Conservation (phyloP, 176 grass and related monocot genomes). For the Juncus effusus region DNA sequence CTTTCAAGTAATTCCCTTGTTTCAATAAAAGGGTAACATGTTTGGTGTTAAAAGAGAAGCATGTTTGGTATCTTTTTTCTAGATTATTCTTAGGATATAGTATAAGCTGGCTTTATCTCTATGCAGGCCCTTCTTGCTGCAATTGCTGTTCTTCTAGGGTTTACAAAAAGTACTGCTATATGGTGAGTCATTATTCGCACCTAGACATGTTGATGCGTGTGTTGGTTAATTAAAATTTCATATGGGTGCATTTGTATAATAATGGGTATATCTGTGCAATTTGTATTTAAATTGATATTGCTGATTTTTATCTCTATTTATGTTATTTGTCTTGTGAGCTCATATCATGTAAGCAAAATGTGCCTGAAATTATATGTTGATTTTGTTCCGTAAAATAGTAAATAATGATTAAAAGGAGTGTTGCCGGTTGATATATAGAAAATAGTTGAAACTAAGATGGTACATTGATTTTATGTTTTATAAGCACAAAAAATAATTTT, state of each 20-base stretch:
- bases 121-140: slow-evolving; percentile 64
- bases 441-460: too few relatives aligned
- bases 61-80: too few relatives aligned
- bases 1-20: too few relatives aligned
- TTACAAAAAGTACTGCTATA: slow-evolving; percentile 38
- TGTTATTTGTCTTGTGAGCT: not conserved
- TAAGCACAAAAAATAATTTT: too few relatives aligned
- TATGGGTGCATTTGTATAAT: slow-evolving; percentile 8
- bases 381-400: too few relatives aligned
- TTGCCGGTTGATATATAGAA: too few relatives aligned
- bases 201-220: not conserved
- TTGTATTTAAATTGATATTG: slow-evolving; percentile 6
- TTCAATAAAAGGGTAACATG: too few relatives aligned
- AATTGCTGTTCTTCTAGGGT: slow-evolving; percentile 47
- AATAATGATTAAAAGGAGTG: too few relatives aligned
- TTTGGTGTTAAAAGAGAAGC: too few relatives aligned
- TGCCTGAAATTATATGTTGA: too few relatives aligned
- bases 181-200: slow-evolving; percentile 35
- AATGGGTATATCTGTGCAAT: not conserved
- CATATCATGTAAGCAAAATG: not conserved
- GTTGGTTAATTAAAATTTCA: slow-evolving; percentile 8
- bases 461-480: too few relatives aligned
- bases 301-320: slow-evolving; percentile 7
- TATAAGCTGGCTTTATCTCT: not conserved
- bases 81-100: too few relatives aligned